Evolutionary conservation across 176 grass and related monocot genomes (phyloP).

Genomic region (Neostapfia colusana): DNA sequence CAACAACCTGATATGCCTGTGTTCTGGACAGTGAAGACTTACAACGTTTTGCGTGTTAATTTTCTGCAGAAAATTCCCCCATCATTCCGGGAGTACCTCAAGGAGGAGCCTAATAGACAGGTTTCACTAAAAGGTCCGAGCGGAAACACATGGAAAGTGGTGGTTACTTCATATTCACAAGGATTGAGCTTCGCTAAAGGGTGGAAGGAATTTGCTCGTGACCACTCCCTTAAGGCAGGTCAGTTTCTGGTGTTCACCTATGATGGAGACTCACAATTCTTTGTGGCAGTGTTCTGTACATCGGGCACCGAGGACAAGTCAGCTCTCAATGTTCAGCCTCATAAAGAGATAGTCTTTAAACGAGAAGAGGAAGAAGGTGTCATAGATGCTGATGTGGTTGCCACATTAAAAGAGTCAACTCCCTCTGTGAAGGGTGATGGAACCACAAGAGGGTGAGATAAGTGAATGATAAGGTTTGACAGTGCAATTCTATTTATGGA

Average conservation of each 20-base stretch:
- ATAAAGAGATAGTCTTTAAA: slow-evolving; percentile 3
- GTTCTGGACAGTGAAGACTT: neutral
- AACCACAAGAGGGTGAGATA: neutral
- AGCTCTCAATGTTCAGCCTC: slow-evolving; percentile 40
- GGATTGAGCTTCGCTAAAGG: slow-evolving; percentile 50
- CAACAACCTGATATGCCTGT: neutral
- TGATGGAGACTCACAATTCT: slow-evolving; percentile 54
- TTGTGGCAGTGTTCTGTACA: slow-evolving; percentile 55
- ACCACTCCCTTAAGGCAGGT: slow-evolving; percentile 55
- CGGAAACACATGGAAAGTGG: slow-evolving; percentile 55
- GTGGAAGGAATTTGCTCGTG: slow-evolving; percentile 68
- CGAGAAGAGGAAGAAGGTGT: slow-evolving; percentile 14
- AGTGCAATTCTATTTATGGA: slow-evolving; percentile 2
- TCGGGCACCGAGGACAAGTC: slow-evolving; percentile 52
- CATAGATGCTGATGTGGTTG: neutral
- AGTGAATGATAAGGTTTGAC: neutral
- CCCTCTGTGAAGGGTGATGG: slow-evolving; percentile 2
- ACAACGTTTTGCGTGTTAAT: slow-evolving; percentile 24
- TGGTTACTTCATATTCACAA: slow-evolving; percentile 43
- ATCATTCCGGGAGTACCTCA: slow-evolving; percentile 52
- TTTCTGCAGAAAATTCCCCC: slow-evolving; percentile 69
- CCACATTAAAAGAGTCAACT: neutral
- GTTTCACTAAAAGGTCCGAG: slow-evolving; percentile 61
- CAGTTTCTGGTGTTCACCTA: slow-evolving; percentile 69
- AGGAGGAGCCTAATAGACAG: slow-evolving; percentile 41